Percentiles rank a stretch among this genome's conserved stretches.
phyloP scores from a whole-genome alignment of 1,284 basidiomycete species.

The Sporisorium sorghi region DNA sequence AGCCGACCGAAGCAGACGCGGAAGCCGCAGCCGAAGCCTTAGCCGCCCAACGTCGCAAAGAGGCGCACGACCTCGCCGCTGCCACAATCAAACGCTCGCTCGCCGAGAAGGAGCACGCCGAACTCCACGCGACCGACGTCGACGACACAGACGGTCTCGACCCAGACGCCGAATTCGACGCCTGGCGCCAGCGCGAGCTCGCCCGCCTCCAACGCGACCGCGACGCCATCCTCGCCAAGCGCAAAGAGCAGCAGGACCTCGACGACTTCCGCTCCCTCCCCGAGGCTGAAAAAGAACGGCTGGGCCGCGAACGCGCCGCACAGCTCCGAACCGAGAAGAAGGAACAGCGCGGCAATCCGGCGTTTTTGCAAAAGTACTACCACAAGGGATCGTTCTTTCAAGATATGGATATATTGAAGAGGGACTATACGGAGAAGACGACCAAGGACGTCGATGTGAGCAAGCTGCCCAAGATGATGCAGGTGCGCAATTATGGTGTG shows the following conservation, averaged over 20 bases:
- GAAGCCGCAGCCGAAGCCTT: conserved; percentile 81
- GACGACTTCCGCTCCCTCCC: conserved; percentile 89
- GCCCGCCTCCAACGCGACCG: conserved; percentile 90
- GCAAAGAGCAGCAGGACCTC: conserved; percentile 87
- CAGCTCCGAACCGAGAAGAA: conserved; percentile 22
- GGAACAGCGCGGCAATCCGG: conserved; percentile 83
- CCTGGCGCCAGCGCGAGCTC: conserved; percentile 93
- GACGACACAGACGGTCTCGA: conserved; percentile 96
- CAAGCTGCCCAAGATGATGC: conserved; percentile 91
- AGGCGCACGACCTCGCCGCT: conserved; percentile 86
- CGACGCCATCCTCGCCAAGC: conserved; percentile 80
- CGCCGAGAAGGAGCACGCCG: conserved; percentile 86
- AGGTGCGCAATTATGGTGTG: conserved; percentile 95
- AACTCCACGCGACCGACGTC: conserved; percentile 80
- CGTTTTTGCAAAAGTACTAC: conserved; percentile 97
- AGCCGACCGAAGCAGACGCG: conserved; percentile 68
- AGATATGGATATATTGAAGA: conserved; percentile 88
- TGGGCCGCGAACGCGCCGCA: conserved; percentile 33
- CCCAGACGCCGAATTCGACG: conserved; percentile 90
- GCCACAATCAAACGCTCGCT: conserved; percentile 86
- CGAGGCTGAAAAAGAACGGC: conserved; percentile 79
- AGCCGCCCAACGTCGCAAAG: conserved; percentile 76
- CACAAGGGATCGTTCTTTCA: conserved; percentile 97
- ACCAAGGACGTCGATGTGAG: conserved; percentile 83
- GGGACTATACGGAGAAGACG: conserved; percentile 90